Conservation (phyloP, 2,329 filamentous ascomycete species). For the Magnaporthiopsis incrustans region DNA sequence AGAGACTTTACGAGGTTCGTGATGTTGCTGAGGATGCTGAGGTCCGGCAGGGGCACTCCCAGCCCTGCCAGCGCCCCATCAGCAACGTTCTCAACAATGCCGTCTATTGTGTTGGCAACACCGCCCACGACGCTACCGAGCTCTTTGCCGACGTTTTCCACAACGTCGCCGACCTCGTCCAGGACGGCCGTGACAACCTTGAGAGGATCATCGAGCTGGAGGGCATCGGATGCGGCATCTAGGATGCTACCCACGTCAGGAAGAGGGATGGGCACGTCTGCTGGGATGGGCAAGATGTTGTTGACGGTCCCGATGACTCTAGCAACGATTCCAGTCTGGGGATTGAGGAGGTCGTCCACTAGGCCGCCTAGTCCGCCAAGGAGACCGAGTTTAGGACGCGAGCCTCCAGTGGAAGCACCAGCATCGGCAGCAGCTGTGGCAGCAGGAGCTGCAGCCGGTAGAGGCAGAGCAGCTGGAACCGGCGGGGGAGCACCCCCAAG, state of each 20-base stretch:
- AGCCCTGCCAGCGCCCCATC: neutral
- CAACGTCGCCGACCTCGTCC: constrained; percentile 1
- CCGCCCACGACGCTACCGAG: neutral
- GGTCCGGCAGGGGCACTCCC: constrained; percentile 3
- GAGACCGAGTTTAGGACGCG: constrained; percentile 1
- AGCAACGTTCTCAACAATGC: neutral
- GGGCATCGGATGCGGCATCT: constrained; percentile 2
- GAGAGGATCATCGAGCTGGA: neutral
- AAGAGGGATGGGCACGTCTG: neutral
- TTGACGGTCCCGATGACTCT: neutral
- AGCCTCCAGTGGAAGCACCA: neutral
- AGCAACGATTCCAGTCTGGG: neutral
- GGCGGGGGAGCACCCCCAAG: too few species aligned
- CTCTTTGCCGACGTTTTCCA: neutral
- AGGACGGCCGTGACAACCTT: constrained; percentile 3
- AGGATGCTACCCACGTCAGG: constrained; percentile 6
- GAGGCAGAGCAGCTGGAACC: constrained; percentile 1
- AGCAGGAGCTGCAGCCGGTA: neutral
- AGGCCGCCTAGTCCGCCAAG: constrained; percentile 7
- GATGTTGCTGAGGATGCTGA: neutral
- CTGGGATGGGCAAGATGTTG: constrained; percentile 1
- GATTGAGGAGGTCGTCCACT: constrained; percentile 3
- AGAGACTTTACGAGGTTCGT: neutral
- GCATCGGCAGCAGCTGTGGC: neutral
- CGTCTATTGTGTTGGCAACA: neutral